Conservation (phyloP, 2,329 filamentous ascomycete species). For the Blumeria graminis region DNA sequence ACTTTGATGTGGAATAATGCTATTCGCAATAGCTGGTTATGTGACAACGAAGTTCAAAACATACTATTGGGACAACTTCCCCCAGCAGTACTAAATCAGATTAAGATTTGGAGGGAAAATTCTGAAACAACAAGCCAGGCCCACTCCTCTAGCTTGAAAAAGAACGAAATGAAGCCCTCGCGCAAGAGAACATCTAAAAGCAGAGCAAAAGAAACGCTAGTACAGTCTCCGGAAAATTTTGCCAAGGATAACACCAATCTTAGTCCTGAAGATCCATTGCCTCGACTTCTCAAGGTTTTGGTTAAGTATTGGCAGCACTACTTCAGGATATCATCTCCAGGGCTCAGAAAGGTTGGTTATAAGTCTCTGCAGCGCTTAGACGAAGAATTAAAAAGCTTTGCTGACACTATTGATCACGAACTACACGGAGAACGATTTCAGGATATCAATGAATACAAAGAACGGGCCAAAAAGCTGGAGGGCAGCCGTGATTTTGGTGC, state of each 20-base stretch:
- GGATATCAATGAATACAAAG: constrained; percentile 41
- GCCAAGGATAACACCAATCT: constrained; percentile 51
- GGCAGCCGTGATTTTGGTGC: constrained; percentile 75
- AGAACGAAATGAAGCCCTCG: constrained; percentile 16
- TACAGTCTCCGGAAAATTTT: constrained; percentile 37
- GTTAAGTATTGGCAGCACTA: constrained; percentile 70
- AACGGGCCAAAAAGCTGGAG: constrained; percentile 40
- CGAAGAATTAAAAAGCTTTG: constrained; percentile 46
- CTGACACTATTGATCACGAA: constrained; percentile 33
- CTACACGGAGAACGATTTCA: constrained; percentile 54
- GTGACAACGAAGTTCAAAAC: constrained; percentile 50
- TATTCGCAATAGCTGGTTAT: constrained; percentile 61
- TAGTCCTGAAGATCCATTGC: constrained; percentile 60
- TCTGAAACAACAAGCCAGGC: constrained; percentile 31
- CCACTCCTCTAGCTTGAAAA: constrained; percentile 14
- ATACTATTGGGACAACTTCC: constrained; percentile 53
- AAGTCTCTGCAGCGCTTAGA: constrained; percentile 53
- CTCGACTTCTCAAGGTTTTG: constrained; percentile 52
- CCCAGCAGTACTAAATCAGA: constrained; percentile 32
- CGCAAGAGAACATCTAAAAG: constrained; percentile 18
- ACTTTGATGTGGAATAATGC: constrained; percentile 76
- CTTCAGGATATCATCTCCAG: constrained; percentile 54
- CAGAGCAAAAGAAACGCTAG: constrained; percentile 41
- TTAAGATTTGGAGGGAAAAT: constrained; percentile 48
- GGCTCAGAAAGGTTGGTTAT: constrained; percentile 74